Percentiles rank a stretch among this genome's conserved stretches.
Conservation (phyloP, 2,329 filamentous ascomycete genomes). For the Epichloe scottii region DNA sequence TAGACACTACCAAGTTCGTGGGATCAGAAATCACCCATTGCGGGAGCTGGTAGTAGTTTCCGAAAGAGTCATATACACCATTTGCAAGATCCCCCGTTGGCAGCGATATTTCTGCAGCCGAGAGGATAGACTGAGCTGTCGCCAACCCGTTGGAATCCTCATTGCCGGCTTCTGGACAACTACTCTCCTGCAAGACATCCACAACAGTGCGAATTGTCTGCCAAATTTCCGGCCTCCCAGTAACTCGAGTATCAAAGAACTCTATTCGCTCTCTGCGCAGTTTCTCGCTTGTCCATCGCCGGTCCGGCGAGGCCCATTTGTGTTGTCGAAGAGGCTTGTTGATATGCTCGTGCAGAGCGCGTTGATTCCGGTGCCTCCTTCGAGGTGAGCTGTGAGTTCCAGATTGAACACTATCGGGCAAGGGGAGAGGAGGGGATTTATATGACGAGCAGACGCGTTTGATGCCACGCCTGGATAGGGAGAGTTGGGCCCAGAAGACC, state of each 20-base stretch:
- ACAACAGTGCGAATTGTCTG: constrained; percentile 56
- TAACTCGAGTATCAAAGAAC: constrained; percentile 85
- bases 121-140: constrained; percentile 69
- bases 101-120: constrained; percentile 63
- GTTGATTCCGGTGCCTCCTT: constrained; percentile 23
- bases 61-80: constrained; percentile 59
- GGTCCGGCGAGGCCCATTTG: constrained; percentile 50
- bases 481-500: constrained; percentile 37
- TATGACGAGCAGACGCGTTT: constrained; percentile 40
- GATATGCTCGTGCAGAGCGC: constrained; percentile 49
- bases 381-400: constrained; percentile 12
- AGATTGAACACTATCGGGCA: constrained; percentile 17
- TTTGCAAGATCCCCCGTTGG: constrained; percentile 61
- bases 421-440: constrained; percentile 31
- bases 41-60: constrained; percentile 57
- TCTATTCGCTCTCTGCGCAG: constrained; percentile 61
- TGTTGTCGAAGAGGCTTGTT: constrained; percentile 57
- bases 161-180: constrained; percentile 23
- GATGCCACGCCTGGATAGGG: constrained; percentile 38
- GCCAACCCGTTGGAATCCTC: constrained; percentile 32
- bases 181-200: constrained; percentile 51
- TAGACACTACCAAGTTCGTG: constrained; percentile 34
- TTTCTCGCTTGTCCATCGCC: constrained; percentile 55
- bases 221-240: constrained; percentile 70
- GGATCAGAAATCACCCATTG: constrained; percentile 59